phyloP scores from a whole-genome alignment of 1,139 yeast species.

The Cylindricascospora bacillispora region DNA sequence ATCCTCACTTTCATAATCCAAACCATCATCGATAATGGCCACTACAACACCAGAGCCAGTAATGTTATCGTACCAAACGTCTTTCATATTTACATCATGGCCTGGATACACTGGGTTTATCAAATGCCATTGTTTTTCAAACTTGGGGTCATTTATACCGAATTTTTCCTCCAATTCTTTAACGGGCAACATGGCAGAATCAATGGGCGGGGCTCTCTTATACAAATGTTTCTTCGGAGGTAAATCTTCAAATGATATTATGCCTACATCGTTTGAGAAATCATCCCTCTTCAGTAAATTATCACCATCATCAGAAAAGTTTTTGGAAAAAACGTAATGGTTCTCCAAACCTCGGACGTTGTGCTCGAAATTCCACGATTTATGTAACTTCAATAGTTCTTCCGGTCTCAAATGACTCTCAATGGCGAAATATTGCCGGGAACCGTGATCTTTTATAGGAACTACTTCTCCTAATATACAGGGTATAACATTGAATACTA shows the following conservation, averaged over 20 bases:
- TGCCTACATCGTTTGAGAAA: conserved; percentile 18
- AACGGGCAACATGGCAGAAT: conserved; percentile 35
- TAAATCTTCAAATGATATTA: conserved; percentile 39
- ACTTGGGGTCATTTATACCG: conserved; percentile 66
- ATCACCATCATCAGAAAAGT: no score
- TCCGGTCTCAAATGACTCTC: conserved; percentile 31
- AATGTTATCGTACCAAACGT: conserved; percentile 70
- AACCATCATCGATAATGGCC: conserved; percentile 90
- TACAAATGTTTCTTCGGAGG: conserved; percentile 33
- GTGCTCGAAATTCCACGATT: conserved; percentile 43
- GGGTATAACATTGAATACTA: neutral
- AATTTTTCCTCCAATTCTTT: conserved; percentile 40
- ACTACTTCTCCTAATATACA: conserved; percentile 12
- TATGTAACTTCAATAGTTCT: conserved; percentile 27
- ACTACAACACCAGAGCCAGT: conserved; percentile 76
- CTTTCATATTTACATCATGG: conserved; percentile 76
- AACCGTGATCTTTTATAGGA: conserved; percentile 26
- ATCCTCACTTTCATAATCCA: conserved; percentile 71
- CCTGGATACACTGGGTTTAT: conserved; percentile 62
- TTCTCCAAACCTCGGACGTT: conserved; percentile 43
- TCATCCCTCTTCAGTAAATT: conserved; percentile 2
- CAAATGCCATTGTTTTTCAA: conserved; percentile 82
- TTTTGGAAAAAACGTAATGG: conserved; percentile 46
- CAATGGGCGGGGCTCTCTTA: conserved; percentile 32
- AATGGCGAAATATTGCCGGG: conserved; percentile 41